A percentile compares a stretch with the other conserved stretches of the same genome.
These are phyloP conservation scores for Sarocladium kiliense DNA, from an alignment of 2,329 filamentous ascomycete genomes.

Conservation along the genomic window DNA sequence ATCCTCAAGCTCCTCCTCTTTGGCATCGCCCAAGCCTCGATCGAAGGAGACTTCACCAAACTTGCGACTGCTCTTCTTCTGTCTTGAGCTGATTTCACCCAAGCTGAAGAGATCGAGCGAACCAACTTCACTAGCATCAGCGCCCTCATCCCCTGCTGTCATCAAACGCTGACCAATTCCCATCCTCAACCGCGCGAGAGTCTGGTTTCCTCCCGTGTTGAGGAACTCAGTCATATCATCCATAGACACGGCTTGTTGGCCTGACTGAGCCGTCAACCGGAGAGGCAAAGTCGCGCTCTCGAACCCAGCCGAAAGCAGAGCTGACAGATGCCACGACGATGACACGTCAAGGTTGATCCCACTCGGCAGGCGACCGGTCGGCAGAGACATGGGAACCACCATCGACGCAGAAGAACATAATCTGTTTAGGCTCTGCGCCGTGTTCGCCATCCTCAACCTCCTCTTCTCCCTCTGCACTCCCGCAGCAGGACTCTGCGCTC, in stretches of 20 bases:
- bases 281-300: conserved; percentile 77
- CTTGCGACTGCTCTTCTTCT: conserved; percentile 8
- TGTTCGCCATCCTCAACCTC: conserved; percentile 62
- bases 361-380: conserved; percentile 48
- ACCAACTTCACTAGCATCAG: conserved; percentile 21
- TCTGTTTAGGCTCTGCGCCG: conserved; percentile 64
- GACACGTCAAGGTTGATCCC: conserved; percentile 53
- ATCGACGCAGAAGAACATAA: conserved; percentile 69
- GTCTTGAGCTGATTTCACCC: conserved; percentile 15
- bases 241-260: conserved; percentile 41
- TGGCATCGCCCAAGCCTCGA: conserved; percentile 1
- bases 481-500: conserved; percentile 58
- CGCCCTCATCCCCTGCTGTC: conserved; percentile 13
- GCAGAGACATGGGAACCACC: conserved; percentile 68
- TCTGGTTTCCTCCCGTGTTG: conserved; percentile 73
- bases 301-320: conserved; percentile 67
- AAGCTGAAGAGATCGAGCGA: conserved; percentile 25
- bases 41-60: conserved; percentile 13
- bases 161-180: conserved; percentile 37
- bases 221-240: conserved; percentile 60
- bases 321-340: conserved; percentile 77
- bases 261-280: conserved; percentile 48
- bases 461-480: conserved; percentile 47
- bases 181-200: conserved; percentile 70
- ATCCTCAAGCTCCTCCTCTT: conserved; percentile 8